Evolutionary conservation across 129 eudicot genomes (phyloP).

Genomic region (Solidago caesia): DNA sequence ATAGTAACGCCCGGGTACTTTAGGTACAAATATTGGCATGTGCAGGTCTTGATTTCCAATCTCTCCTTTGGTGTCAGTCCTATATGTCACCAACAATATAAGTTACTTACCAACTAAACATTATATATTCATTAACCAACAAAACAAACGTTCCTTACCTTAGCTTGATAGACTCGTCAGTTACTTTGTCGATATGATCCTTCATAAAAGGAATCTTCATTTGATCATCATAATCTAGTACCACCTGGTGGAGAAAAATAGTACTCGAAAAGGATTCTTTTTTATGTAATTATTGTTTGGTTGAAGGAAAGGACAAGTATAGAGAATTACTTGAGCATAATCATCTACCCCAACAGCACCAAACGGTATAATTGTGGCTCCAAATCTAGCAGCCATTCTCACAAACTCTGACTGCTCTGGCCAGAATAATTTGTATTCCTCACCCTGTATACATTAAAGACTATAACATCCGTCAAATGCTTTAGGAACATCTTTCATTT

Average conservation of each 20-base stretch:
- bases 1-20: conserved; percentile 62
- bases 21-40: conserved; percentile 55
- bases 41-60: conserved; percentile 53
- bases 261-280: not conserved
- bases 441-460: conserved; percentile 44
- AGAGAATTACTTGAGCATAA: not conserved
- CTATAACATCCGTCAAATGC: too few relatives aligned
- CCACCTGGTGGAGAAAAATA: conserved; percentile 29
- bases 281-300: too few relatives aligned
- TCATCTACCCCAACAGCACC: not conserved
- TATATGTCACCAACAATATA: not conserved
- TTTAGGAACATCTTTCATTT: too few relatives aligned
- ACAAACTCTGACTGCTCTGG: conserved; percentile 35
- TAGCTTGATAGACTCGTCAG: conserved; percentile 40
- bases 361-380: not conserved
- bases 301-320: not conserved
- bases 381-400: not conserved
- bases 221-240: conserved; percentile 58
- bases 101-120: too few relatives aligned
- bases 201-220: conserved; percentile 58
- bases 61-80: conserved; percentile 44
- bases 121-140: too few relatives aligned
- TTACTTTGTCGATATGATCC: conserved; percentile 28
- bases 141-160: conserved; percentile 27
- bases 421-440: conserved; percentile 69